These are phyloP conservation scores for Candida dubliniensis DNA, from an alignment of 1,139 yeast species.

Conservation along the genomic window DNA sequence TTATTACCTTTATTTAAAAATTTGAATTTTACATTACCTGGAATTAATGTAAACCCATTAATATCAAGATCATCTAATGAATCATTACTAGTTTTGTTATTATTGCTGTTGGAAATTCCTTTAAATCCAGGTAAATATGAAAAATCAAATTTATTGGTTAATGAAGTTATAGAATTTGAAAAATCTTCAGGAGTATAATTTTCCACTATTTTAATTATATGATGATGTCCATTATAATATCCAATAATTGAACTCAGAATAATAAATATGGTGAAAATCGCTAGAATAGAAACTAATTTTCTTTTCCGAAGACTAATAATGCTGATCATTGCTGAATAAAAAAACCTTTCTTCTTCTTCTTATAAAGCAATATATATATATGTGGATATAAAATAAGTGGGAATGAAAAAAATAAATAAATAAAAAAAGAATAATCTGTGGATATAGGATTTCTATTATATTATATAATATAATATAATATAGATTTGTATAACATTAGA, in stretches of 20 bases:
- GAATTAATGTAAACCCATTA: slow-evolving; percentile 19
- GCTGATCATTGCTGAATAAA: not conserved
- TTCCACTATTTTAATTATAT: slow-evolving; percentile 4
- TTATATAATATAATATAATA: too few species aligned
- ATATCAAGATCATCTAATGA: not conserved
- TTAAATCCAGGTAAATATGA: slow-evolving; percentile 9
- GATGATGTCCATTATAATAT: not conserved
- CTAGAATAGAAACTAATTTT: slow-evolving; percentile 7
- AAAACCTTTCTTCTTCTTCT: not conserved
- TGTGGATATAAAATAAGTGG: too few species aligned
- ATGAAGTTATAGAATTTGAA: slow-evolving; percentile 9
- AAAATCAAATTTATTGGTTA: slow-evolving; percentile 13
- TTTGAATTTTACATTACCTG: slow-evolving; percentile 33
- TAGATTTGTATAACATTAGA: too few species aligned
- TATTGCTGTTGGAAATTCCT: slow-evolving; percentile 1
- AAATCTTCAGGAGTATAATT: slow-evolving; percentile 9
- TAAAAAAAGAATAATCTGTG: not conserved
- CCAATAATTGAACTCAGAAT: not conserved
- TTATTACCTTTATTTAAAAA: slow-evolving; percentile 32
- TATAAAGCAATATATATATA: not conserved
- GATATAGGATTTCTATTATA: too few species aligned
- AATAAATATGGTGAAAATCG: not conserved
- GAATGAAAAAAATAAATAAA: not conserved
- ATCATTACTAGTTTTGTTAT: slow-evolving; percentile 5
- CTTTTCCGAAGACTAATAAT: slow-evolving; percentile 8